These are phyloP conservation scores for Pachyrhizus erosus DNA, from an alignment of 306 rosid genomes.

Conservation along the genomic window DNA sequence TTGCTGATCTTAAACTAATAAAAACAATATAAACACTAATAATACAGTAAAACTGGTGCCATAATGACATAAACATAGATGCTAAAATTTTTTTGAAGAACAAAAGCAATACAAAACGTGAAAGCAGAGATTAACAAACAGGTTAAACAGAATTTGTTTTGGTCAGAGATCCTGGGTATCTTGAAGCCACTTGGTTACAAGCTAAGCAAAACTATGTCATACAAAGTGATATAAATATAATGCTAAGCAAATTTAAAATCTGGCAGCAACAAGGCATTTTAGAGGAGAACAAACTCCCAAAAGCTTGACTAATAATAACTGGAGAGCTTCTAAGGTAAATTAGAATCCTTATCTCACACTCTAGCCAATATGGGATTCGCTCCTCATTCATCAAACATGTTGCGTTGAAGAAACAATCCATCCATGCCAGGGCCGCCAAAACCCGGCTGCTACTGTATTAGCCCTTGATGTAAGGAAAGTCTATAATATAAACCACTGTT, in stretches of 20 bases:
- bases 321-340: background rate
- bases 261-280: background rate
- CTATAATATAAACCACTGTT: background rate
- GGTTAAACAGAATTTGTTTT: too few relatives aligned
- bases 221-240: background rate
- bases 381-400: background rate
- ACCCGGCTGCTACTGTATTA: too few relatives aligned
- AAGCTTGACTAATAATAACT: background rate
- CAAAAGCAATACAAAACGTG: too few relatives aligned
- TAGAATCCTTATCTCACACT: background rate
- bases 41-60: too few relatives aligned
- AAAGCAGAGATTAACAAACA: too few relatives aligned
- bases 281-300: background rate
- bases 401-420: background rate
- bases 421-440: background rate
- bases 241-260: background rate
- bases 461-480: too few relatives aligned
- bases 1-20: background rate
- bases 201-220: slow-evolving; percentile 2
- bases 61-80: too few relatives aligned
- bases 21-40: background rate
- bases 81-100: too few relatives aligned
- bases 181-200: background rate
- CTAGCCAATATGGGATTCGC: background rate
- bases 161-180: too few relatives aligned